Evolutionary conservation across 495 filamentous ascomycete species (phyloP).

Genomic region (Choiromyces venosus): DNA sequence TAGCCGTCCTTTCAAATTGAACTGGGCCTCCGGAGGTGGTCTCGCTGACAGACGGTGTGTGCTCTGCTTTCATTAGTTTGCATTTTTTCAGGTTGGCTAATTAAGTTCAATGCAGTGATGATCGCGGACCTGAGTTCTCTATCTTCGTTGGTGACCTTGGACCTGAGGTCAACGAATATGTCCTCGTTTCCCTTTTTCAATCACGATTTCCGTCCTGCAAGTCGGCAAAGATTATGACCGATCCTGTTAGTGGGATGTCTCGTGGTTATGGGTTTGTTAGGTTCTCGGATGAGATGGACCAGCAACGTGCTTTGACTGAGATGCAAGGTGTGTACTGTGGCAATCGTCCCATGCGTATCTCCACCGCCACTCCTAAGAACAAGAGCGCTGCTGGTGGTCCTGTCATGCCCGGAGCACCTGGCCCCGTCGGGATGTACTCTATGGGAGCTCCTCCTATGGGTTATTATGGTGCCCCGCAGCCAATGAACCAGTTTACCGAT

Average conservation of each 20-base stretch:
- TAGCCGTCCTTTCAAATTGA: constrained; percentile 92
- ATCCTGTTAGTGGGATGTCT: constrained; percentile 95
- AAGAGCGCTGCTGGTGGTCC: constrained; percentile 58
- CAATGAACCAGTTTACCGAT: constrained; percentile 99
- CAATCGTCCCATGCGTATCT: constrained; percentile 98
- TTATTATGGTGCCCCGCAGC: constrained; percentile 78
- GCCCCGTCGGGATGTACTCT: constrained; percentile 51
- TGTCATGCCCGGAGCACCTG: constrained; percentile 52
- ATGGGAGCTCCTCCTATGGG: constrained; percentile 76
- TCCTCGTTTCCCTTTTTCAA: constrained; percentile 94
- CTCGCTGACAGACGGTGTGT: constrained; percentile 84
- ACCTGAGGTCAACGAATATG: constrained; percentile 98
- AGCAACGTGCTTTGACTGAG: constrained; percentile 88
- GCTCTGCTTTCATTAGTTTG: constrained; percentile 8
- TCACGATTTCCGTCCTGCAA: constrained; percentile 94
- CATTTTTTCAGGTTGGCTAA: constrained; percentile 9
- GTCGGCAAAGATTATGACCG: constrained; percentile 99
- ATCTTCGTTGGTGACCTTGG: constrained; percentile 98
- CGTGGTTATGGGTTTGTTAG: constrained; percentile 97
- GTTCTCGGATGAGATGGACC: constrained; percentile 88
- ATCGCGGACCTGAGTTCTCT: constrained; percentile 89
- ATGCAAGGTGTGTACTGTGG: constrained; percentile 99
- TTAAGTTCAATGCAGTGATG: constrained; percentile 59
- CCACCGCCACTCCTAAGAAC: constrained; percentile 96
- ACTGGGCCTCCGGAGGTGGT: constrained; percentile 97